Percentiles rank a stretch among this genome's conserved stretches.
These are phyloP conservation scores for Trypanosoma congolense DNA, from an alignment of 208 protist genomes.

Conservation along the genomic window DNA sequence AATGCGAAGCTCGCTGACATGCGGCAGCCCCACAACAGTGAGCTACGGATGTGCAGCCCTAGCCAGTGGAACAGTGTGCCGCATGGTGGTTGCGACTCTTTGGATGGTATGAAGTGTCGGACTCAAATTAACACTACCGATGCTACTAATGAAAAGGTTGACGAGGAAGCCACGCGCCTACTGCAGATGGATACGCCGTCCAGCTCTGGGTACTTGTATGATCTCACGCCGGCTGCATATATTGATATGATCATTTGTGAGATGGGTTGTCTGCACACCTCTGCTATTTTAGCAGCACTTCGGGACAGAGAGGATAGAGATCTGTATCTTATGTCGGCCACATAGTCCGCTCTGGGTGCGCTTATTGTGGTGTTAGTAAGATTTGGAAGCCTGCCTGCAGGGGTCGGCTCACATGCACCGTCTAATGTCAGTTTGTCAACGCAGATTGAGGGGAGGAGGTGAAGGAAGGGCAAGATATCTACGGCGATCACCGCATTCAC, in stretches of 20 bases:
- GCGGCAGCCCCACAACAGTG: constrained; percentile 15
- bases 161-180: neutral
- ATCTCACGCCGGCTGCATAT: constrained; percentile 68
- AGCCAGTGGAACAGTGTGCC: neutral
- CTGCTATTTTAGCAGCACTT: constrained; percentile 68
- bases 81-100: neutral
- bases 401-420: too few relatives aligned
- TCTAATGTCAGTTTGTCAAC: too few relatives aligned
- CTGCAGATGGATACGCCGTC: constrained; percentile 15
- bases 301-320: constrained; percentile 60
- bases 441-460: too few relatives aligned
- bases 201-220: constrained; percentile 66
- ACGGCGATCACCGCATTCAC: too few relatives aligned
- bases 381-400: too few relatives aligned
- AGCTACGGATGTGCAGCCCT: neutral
- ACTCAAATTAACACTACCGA: neutral
- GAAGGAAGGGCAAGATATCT: too few relatives aligned
- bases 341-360: constrained; percentile 1
- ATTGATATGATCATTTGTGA: constrained; percentile 86
- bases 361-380: neutral
- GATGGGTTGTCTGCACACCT: constrained; percentile 79
- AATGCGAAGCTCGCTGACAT: constrained; percentile 89
- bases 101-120: neutral
- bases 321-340: constrained; percentile 21
- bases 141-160: neutral